These are phyloP conservation scores for Botrytis squamosa DNA, from an alignment of 2,329 filamentous ascomycete genomes.

Conservation along the genomic window DNA sequence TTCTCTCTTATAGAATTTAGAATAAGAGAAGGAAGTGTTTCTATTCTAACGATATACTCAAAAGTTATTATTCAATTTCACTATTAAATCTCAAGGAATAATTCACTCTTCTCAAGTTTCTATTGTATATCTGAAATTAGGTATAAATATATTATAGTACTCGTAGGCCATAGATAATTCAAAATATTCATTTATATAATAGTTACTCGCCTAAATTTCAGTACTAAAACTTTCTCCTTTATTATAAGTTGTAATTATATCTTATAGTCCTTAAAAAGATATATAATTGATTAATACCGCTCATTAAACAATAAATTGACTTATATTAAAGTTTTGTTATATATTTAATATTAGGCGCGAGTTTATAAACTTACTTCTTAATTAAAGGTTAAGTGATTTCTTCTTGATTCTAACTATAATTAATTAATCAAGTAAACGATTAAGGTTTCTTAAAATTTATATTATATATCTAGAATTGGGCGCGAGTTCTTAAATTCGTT, in stretches of 20 bases:
- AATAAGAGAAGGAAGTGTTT: neutral
- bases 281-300: neutral
- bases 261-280: neutral
- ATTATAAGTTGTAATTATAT: fast-evolving
- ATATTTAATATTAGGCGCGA: neutral
- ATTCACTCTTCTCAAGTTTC: neutral
- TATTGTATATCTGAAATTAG: neutral
- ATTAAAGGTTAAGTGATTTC: neutral
- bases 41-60: neutral
- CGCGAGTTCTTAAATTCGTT: neutral
- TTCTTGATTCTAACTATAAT: fast-evolving
- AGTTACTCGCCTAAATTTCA: neutral
- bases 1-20: no score
- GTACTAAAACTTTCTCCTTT: no score
- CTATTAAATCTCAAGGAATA: neutral
- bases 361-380: neutral
- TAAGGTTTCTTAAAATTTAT: neutral
- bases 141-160: neutral
- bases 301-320: neutral
- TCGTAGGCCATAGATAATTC: neutral
- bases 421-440: neutral
- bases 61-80: neutral
- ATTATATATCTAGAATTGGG: neutral
- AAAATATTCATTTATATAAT: neutral
- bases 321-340: neutral